These are phyloP conservation scores for cucumber (Cucumis sativus) DNA, from an alignment of 306 rosid genomes.

Conservation along the genomic window DNA sequence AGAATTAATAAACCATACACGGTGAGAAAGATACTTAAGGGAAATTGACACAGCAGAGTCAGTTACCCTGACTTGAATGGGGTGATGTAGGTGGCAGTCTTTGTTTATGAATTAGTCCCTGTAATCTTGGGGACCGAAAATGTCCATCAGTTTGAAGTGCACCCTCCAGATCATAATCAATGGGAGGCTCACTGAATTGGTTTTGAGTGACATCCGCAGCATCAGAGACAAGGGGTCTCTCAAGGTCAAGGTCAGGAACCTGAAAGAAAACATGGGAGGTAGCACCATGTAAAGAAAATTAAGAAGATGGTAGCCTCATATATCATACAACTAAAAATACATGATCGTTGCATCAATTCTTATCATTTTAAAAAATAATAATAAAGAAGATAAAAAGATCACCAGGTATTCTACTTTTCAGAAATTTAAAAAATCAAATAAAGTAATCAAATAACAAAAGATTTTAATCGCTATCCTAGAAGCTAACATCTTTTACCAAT, in stretches of 20 bases:
- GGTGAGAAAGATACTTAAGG: neutral
- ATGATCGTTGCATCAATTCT: neutral
- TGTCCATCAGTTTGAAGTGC: constrained; percentile 50
- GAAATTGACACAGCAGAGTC: neutral
- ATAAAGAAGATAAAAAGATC: neutral
- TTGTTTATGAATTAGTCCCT: constrained; percentile 55
- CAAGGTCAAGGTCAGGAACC: constrained; percentile 62
- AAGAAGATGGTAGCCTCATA: neutral
- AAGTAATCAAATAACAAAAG: neutral
- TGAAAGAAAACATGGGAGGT: constrained; percentile 13
- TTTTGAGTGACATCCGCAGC: constrained; percentile 17
- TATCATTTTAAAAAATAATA: neutral
- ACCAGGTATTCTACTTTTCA: neutral
- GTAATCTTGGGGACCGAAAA: constrained; percentile 45
- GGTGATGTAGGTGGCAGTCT: constrained; percentile 41
- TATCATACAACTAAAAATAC: neutral
- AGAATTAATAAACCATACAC: neutral
- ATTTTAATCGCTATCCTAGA: neutral
- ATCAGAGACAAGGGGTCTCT: constrained; percentile 65
- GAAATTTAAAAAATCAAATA: neutral
- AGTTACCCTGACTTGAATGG: constrained; percentile 30
- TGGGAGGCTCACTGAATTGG: constrained; percentile 36
- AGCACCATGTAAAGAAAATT: neutral
- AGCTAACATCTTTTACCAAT: neutral
- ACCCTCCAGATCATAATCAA: constrained; percentile 84